Conservation (phyloP, 192 early-diverging fungal species). For the Podila epigama region DNA sequence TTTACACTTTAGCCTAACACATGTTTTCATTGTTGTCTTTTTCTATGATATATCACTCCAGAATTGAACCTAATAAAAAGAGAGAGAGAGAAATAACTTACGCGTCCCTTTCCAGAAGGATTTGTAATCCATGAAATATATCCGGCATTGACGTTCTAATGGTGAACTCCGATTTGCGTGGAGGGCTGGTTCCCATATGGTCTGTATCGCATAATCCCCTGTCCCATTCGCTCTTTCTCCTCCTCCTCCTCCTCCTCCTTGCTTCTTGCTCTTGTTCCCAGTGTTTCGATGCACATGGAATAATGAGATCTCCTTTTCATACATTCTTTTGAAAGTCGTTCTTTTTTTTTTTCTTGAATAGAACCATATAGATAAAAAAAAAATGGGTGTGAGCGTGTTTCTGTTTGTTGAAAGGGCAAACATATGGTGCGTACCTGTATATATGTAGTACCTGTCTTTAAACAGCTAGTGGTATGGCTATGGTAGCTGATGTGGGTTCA, state of each 20-base stretch:
- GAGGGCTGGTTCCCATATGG: conserved; percentile 20
- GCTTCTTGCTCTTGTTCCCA: not conserved
- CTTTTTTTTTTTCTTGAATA: not conserved
- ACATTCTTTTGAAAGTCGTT: not conserved
- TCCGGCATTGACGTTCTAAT: conserved; percentile 14
- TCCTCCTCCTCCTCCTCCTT: no score
- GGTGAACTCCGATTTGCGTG: not conserved
- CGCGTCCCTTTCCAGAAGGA: conserved; percentile 38
- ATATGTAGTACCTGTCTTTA: no score
- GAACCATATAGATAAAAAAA: no score
- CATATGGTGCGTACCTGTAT: no score
- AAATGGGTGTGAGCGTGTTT: no score
- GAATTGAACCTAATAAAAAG: not conserved
- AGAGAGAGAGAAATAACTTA: not conserved
- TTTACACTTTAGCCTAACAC: not conserved
- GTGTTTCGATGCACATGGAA: conserved; percentile 31
- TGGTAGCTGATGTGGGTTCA: no score
- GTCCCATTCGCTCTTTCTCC: no score
- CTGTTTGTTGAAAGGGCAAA: no score
- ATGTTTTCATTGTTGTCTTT: no score
- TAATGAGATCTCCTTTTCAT: conserved; percentile 6
- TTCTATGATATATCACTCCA: no score
- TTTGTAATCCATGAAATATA: conserved; percentile 33
- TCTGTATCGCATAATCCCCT: conserved; percentile 38
- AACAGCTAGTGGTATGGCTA: not conserved